Conservation (phyloP, 129 eudicot genomes). For the Sambucus nigra region DNA sequence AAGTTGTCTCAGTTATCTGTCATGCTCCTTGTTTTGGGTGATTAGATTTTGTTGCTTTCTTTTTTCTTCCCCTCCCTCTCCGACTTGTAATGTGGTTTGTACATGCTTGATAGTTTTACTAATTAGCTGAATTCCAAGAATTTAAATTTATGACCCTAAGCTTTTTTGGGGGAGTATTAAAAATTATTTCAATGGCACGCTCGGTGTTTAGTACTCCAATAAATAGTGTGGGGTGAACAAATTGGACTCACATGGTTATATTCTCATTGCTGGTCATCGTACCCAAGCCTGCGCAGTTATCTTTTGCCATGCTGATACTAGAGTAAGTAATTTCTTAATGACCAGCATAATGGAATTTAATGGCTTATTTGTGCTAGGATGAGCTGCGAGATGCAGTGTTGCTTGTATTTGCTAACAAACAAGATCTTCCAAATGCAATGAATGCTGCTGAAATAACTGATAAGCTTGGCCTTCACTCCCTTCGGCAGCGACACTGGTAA, state of each 20-base stretch:
- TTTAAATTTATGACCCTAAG: too few relatives aligned
- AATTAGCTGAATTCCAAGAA: neutral
- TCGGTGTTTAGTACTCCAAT: too few relatives aligned
- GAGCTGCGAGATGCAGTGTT: conserved; percentile 99
- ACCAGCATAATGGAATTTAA: conserved; percentile 6
- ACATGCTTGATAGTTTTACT: neutral
- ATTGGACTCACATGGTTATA: too few relatives aligned
- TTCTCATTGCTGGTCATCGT: neutral
- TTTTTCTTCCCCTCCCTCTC: too few relatives aligned
- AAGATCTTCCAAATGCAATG: conserved; percentile 99
- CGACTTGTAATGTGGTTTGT: neutral
- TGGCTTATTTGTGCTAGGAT: conserved; percentile 42
- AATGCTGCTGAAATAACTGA: conserved; percentile 99
- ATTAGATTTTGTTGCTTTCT: neutral
- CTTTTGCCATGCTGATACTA: neutral
- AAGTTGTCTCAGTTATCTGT: too few relatives aligned
- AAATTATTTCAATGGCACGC: too few relatives aligned
- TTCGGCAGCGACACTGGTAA: conserved; percentile 99
- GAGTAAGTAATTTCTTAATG: conserved; percentile 5
- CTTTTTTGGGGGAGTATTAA: too few relatives aligned
- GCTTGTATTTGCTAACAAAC: conserved; percentile 99
- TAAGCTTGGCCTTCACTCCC: conserved; percentile 99
- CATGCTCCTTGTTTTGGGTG: neutral
- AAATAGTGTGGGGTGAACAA: too few relatives aligned
- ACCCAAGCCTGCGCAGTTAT: neutral